These are phyloP conservation scores for Limonium bicolor DNA, from an alignment of 148 eudicot genomes.

Conservation along the genomic window DNA sequence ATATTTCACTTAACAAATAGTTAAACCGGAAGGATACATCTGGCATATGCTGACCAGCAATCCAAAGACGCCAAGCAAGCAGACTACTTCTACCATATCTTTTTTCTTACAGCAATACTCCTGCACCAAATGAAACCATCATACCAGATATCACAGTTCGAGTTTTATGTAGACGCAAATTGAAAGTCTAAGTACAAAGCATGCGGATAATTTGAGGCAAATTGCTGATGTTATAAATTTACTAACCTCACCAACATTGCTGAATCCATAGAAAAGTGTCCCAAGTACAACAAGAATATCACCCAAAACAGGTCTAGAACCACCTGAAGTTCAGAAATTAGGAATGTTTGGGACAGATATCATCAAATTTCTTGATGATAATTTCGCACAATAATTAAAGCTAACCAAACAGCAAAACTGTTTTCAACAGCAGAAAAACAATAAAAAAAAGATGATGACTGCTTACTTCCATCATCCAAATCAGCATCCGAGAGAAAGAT, in stretches of 20 bases:
- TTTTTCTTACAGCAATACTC: slow-evolving; percentile 70
- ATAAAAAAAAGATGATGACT: not conserved
- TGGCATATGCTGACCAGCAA: slow-evolving; percentile 44
- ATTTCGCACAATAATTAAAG: not conserved
- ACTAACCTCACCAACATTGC: slow-evolving; percentile 84
- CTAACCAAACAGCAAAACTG: not conserved
- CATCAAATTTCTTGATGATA: no score
- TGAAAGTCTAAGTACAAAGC: no score
- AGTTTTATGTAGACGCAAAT: no score
- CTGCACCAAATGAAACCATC: slow-evolving; percentile 18
- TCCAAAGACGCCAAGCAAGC: slow-evolving; percentile 79
- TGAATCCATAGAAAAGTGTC: slow-evolving; percentile 55
- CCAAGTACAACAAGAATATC: slow-evolving; percentile 63
- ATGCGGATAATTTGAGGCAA: no score
- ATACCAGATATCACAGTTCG: no score
- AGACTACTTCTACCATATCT: slow-evolving; percentile 52
- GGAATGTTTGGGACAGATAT: not conserved
- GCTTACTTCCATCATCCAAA: slow-evolving; percentile 56
- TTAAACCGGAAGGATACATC: slow-evolving; percentile 53
- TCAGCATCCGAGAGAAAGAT: slow-evolving; percentile 75
- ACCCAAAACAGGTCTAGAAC: slow-evolving; percentile 72
- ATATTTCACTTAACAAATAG: not conserved
- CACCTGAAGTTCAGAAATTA: slow-evolving; percentile 30
- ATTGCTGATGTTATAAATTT: no score
- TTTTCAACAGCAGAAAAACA: no score